These are phyloP conservation scores for Panaeolus cyanescens DNA, from an alignment of 768 basidiomycete species.

Conservation along the genomic window DNA sequence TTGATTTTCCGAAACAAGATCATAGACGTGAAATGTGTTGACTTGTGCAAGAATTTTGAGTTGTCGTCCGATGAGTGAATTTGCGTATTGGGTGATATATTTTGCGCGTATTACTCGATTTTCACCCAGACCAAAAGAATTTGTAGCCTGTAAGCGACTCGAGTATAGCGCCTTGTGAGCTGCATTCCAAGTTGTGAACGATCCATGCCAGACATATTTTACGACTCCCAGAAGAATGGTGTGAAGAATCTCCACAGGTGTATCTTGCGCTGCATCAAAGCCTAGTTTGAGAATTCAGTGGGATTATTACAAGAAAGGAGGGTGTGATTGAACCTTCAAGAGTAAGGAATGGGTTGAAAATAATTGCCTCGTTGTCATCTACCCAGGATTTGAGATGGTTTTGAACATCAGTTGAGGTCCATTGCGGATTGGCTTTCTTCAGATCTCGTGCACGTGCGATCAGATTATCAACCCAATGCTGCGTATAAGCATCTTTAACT, in stretches of 20 bases:
- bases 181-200: constrained; percentile 25
- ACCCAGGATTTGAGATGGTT: constrained; percentile 26
- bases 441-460: constrained; percentile 16
- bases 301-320: neutral
- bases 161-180: constrained; percentile 23
- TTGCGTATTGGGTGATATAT: constrained; percentile 37
- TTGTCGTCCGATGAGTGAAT: constrained; percentile 37
- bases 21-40: constrained; percentile 31
- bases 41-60: constrained; percentile 36
- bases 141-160: constrained; percentile 26
- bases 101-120: constrained; percentile 25
- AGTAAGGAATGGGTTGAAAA: constrained; percentile 30
- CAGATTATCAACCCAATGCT: constrained; percentile 34
- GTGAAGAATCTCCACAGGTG: constrained; percentile 42
- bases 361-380: constrained; percentile 11
- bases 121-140: constrained; percentile 22
- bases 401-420: constrained; percentile 15
- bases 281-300: constrained; percentile 10
- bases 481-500: constrained; percentile 36
- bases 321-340: constrained; percentile 24
- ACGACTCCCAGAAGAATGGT: constrained; percentile 39
- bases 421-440: constrained; percentile 15
- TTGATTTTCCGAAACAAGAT: constrained; percentile 18
- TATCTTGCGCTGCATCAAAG: constrained; percentile 27
- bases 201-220: constrained; percentile 40